Percentiles rank a stretch among this genome's conserved stretches.
Evolutionary conservation across 2,329 filamentous ascomycete genomes (phyloP).

Genomic region (Cladosporium colombiae): DNA sequence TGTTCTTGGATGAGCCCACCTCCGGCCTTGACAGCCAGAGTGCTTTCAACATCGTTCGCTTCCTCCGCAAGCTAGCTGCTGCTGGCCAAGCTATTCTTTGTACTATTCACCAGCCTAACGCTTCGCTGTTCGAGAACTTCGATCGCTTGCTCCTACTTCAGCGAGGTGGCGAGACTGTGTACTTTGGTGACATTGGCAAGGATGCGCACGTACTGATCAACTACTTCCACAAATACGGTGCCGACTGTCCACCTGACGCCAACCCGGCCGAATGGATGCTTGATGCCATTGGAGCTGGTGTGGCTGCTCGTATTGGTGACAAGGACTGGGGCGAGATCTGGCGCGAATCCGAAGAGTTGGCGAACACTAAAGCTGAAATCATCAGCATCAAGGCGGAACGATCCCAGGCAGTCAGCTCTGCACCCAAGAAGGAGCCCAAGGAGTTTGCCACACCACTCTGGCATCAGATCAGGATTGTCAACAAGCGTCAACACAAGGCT

Average conservation of each 20-base stretch:
- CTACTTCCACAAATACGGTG: constrained; percentile 44
- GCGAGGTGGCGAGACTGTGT: constrained; percentile 76
- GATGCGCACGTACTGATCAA: constrained; percentile 71
- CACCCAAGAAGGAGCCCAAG: constrained; percentile 56
- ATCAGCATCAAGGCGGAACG: constrained; percentile 65
- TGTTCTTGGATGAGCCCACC: constrained; percentile 79
- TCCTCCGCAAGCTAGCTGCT: constrained; percentile 73
- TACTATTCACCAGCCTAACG: constrained; percentile 89
- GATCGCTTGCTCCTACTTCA: constrained; percentile 79
- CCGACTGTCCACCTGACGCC: constrained; percentile 58
- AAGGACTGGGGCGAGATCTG: constrained; percentile 81
- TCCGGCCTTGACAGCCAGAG: constrained; percentile 72
- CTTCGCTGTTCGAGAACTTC: constrained; percentile 83
- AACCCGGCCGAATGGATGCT: constrained; percentile 78
- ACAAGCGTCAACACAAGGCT: constrained; percentile 70
- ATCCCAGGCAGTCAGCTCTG: constrained; percentile 47
- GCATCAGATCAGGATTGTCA: constrained; percentile 78
- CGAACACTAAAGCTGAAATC: constrained; percentile 66
- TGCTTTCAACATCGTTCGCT: constrained; percentile 75
- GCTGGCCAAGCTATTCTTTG: constrained; percentile 86
- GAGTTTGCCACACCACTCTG: constrained; percentile 80
- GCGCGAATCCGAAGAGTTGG: constrained; percentile 70
- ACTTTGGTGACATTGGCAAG: constrained; percentile 80
- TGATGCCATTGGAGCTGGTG: constrained; percentile 77
- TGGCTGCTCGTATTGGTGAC: constrained; percentile 68